A percentile compares a stretch with the other conserved stretches of the same genome.
These are phyloP conservation scores for Articulospora tetracladia DNA, from an alignment of 495 filamentous ascomycete species.

Conservation along the genomic window DNA sequence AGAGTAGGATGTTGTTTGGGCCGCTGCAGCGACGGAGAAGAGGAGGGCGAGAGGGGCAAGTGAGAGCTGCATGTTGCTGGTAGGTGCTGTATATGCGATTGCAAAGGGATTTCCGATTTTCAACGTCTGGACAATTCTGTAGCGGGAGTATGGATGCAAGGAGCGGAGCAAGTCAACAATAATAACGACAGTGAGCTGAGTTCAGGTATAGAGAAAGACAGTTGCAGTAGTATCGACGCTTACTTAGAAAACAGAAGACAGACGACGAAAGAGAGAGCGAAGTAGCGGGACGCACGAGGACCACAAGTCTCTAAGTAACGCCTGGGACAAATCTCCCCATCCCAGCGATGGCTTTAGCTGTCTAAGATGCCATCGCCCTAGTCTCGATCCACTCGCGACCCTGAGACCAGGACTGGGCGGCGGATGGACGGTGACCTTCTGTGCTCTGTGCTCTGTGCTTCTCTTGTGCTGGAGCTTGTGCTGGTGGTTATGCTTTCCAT, in stretches of 20 bases:
- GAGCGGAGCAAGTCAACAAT: background rate
- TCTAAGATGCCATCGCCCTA: background rate
- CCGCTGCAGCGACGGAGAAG: constrained; percentile 15
- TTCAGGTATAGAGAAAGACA: too few relatives aligned
- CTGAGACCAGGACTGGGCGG: too few relatives aligned
- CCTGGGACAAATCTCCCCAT: background rate
- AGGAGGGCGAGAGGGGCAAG: constrained; percentile 16
- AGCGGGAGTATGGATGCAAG: too few relatives aligned
- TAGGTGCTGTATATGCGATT: background rate
- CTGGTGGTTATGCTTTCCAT: background rate
- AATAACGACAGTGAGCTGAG: constrained; percentile 2
- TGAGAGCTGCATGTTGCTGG: constrained; percentile 16
- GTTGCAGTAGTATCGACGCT: too few relatives aligned
- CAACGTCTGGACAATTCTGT: too few relatives aligned
- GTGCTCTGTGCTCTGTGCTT: background rate
- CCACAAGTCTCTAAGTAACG: too few relatives aligned
- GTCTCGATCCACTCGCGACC: background rate
- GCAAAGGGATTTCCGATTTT: background rate
- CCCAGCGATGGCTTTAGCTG: background rate
- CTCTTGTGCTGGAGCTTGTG: background rate
- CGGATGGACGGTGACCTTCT: background rate
- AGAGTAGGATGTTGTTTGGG: background rate
- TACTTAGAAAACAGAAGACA: too few relatives aligned
- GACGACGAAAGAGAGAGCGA: background rate
- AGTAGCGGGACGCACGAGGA: background rate